phyloP scores from a whole-genome alignment of 257 asterid genomes.

The Solanum paucissectum region DNA sequence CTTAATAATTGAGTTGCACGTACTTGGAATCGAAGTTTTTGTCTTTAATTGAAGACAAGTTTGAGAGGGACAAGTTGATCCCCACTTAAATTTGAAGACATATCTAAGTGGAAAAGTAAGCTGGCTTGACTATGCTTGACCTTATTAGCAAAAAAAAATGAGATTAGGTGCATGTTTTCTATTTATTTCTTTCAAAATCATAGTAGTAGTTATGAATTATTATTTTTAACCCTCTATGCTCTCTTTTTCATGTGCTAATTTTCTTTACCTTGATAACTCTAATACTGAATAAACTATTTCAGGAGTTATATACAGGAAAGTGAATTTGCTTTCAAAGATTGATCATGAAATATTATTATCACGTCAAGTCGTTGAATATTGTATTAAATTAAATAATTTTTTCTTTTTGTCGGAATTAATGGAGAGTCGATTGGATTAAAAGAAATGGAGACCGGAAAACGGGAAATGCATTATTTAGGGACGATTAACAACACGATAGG shows the following conservation, averaged over 20 bases:
- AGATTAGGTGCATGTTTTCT: not conserved
- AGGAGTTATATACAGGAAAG: not conserved
- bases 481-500: not conserved
- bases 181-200: not conserved
- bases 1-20: not conserved
- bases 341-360: not conserved
- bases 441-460: not conserved
- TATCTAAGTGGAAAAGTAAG: not conserved
- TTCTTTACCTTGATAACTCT: not conserved
- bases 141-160: not conserved
- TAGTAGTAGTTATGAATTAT: not conserved
- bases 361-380: not conserved
- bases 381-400: no score
- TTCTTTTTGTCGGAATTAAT: not conserved
- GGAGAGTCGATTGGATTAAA: not conserved
- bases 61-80: conserved; percentile 39
- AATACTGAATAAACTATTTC: no score
- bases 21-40: conserved; percentile 7
- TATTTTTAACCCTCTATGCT: not conserved
- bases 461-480: not conserved
- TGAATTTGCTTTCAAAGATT: not conserved
- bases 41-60: conserved; percentile 43
- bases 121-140: not conserved
- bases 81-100: conserved; percentile 24
- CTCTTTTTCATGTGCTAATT: not conserved